Evolutionary conservation across 2,329 filamentous ascomycete species (phyloP).

Genomic region (Penicillium sp.): DNA sequence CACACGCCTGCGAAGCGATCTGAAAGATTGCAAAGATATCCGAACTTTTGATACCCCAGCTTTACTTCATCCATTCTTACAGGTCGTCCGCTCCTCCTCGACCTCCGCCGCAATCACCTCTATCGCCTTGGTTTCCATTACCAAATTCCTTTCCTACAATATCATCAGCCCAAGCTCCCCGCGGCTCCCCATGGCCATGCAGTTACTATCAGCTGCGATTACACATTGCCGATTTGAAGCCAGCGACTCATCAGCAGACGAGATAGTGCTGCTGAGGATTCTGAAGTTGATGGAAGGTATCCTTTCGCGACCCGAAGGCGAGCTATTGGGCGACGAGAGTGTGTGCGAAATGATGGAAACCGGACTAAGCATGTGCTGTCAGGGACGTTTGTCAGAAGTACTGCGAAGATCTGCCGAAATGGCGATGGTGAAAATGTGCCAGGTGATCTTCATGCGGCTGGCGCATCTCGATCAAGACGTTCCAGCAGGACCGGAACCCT

Average conservation of each 20-base stretch:
- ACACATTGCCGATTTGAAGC: slow-evolving; percentile 98
- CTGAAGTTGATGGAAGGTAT: slow-evolving; percentile 98
- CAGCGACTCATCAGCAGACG: slow-evolving; percentile 89
- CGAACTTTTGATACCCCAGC: slow-evolving; percentile 83
- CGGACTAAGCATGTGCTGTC: slow-evolving; percentile 94
- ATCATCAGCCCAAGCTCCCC: slow-evolving; percentile 82
- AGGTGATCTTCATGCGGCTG: slow-evolving; percentile 92
- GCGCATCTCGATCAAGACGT: slow-evolving; percentile 81
- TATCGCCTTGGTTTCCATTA: slow-evolving; percentile 85
- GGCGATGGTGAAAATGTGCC: slow-evolving; percentile 98
- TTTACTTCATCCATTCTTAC: slow-evolving; percentile 87
- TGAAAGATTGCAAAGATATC: slow-evolving; percentile 88
- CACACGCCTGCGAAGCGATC: slow-evolving; percentile 80
- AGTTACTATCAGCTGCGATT: slow-evolving; percentile 87
- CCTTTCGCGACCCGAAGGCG: slow-evolving; percentile 88
- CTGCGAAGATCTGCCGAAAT: slow-evolving; percentile 89
- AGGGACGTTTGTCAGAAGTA: slow-evolving; percentile 85
- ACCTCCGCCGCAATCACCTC: slow-evolving; percentile 96
- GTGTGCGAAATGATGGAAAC: slow-evolving; percentile 99
- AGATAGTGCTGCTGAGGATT: slow-evolving; percentile 92
- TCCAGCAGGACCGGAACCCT: slow-evolving; percentile 62
- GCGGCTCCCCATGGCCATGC: slow-evolving; percentile 88
- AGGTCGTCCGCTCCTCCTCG: slow-evolving; percentile 93
- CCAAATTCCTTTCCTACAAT: slow-evolving; percentile 94
- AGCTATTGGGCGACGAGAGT: slow-evolving; percentile 94